Base-by-base conservation (phyloP, 305 asterid genomes). In the Fraxinus dipetala region DNA sequence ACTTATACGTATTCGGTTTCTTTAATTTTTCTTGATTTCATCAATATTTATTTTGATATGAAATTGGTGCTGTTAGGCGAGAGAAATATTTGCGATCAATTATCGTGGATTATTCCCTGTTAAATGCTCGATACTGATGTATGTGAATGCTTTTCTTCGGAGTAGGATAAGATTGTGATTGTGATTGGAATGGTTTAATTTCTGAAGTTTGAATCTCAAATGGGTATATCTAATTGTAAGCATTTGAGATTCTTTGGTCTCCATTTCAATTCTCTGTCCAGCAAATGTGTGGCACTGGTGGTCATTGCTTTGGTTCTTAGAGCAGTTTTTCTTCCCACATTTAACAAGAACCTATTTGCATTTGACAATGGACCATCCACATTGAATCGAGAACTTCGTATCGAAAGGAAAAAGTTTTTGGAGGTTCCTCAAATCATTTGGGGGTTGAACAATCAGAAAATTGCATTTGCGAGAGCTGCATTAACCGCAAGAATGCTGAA, bases 401-500 rank as follows among this genome's bases (percentile, higher is more conserved):
- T 20, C 6, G 80, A 26, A 51, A 90, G 88, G 65, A 75, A 76
- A 6, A 92, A 84, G 86, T 92, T 93, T 73, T 78, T 93, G 80
- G 97, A 93, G 87, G 94, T 93, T 86, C 95, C 98, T 65, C 97
- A 95, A 59, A 93, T 93, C 14, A 80, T 93, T 45, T 94, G 98
- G 98, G 98, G 98, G 79, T 85, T 94, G 81, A 94, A 94, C 72
- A 94, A 94, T 83, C 98, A 94, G 83, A 94, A 94, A 83, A 94
- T 94, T 34, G 95, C 96, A 6, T 91, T 94, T 54, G 97, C 95
- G 26, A 88, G 98, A 88, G 96, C 98, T 83, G 92, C 95, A 85
- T 88, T 94, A 8, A 92, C 97, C 13, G 98, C 98, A 80, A 84
- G 92, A 76, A 83, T 87, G 88, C 85, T 94, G 78, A 94, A 94